A percentile compares a stretch with the other conserved stretches of the same genome.
Conservation (phyloP, 495 filamentous ascomycete species). For the Pseudevernia furfuracea region DNA sequence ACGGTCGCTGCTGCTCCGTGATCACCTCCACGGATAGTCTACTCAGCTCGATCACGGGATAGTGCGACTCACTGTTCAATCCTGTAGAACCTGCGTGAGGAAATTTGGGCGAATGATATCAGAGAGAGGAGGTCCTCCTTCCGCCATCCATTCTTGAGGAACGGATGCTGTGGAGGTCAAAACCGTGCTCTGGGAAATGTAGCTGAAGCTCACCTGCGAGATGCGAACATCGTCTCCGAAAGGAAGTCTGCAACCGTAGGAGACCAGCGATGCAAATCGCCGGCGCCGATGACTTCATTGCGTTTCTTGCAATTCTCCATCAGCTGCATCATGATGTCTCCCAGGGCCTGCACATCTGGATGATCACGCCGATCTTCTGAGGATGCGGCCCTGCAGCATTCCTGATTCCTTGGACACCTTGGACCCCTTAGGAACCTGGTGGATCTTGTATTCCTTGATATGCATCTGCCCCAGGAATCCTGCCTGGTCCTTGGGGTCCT, state of each 20-base stretch:
- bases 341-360: constrained; percentile 3
- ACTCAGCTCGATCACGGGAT: background rate
- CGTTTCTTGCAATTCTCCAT: constrained; percentile 3
- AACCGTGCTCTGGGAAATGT: too few species aligned
- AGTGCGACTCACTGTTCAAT: too few species aligned
- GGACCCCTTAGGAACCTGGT: too few species aligned
- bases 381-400: constrained; percentile 5
- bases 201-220: constrained; percentile 7
- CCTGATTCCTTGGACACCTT: too few species aligned
- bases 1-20: background rate
- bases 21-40: background rate
- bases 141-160: too few species aligned
- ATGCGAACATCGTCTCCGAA: constrained; percentile 6
- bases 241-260: constrained; percentile 11
- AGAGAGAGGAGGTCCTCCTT: too few species aligned
- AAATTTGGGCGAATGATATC: too few species aligned
- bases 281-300: background rate
- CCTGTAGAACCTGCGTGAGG: too few species aligned
- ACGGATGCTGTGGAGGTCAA: too few species aligned
- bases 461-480: too few species aligned
- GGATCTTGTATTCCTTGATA: too few species aligned
- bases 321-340: constrained; percentile 13
- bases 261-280: constrained; percentile 5
- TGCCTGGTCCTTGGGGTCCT: too few species aligned
- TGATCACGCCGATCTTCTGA: constrained; percentile 3